Conservation (phyloP, 805 yeast species). For the Lachancea sp. region DNA sequence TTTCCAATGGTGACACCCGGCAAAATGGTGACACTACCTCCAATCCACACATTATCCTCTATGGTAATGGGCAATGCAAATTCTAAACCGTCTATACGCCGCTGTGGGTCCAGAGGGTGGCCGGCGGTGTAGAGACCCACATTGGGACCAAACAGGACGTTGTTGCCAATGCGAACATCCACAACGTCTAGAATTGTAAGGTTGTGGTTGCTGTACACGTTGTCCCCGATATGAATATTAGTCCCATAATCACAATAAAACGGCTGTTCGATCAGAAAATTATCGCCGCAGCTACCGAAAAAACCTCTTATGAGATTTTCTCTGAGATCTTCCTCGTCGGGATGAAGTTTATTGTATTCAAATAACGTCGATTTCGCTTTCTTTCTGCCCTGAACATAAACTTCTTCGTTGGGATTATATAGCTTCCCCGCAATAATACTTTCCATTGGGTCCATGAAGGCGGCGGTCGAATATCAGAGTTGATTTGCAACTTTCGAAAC, state of each 20-base stretch:
- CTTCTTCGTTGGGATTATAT: conserved; percentile 5
- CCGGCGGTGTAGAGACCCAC: conserved; percentile 55
- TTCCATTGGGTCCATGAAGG: background rate
- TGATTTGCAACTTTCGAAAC: no score
- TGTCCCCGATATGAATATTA: conserved; percentile 51
- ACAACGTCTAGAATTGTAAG: conserved; percentile 50
- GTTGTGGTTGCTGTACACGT: conserved; percentile 56
- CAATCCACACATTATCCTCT: conserved; percentile 66
- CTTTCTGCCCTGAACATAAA: background rate
- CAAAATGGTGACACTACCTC: conserved; percentile 46
- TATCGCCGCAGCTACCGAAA: conserved; percentile 44
- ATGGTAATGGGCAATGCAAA: conserved; percentile 51
- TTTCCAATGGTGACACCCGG: conserved; percentile 67
- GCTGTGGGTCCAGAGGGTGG: conserved; percentile 51
- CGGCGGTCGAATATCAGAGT: background rate
- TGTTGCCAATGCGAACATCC: conserved; percentile 52
- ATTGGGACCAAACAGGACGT: conserved; percentile 58
- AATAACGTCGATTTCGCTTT: conserved; percentile 3
- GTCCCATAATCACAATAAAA: conserved; percentile 61
- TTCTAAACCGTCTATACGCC: conserved; percentile 39
- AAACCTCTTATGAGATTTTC: conserved; percentile 33
- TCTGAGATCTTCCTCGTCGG: conserved; percentile 34
- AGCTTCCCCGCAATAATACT: conserved; percentile 5
- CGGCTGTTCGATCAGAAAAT: conserved; percentile 49
- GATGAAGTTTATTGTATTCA: conserved; percentile 18